Evolutionary conservation across 2,329 filamentous ascomycete genomes (phyloP), one percentile per base, ranked within the genome.

Genomic region (Zymoseptoria ardabiliae): DNA sequence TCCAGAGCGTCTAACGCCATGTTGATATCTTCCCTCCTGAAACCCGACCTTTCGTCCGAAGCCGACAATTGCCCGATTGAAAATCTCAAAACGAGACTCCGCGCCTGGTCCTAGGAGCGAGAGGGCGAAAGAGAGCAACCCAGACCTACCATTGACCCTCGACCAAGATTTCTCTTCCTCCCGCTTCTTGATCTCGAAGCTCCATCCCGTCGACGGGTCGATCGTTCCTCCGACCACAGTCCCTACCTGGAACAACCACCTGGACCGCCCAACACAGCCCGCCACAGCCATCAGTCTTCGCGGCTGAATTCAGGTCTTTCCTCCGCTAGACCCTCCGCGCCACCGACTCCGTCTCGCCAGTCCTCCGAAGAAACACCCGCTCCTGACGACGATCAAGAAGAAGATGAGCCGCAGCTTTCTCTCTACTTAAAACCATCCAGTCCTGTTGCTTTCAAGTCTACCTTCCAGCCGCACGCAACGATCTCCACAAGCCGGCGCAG

Each of bases 191-290:
- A 28, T 28, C 25, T 28, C 25, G 25, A 28, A 8, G 25, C 25
- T 28, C 25, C 25, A 8, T 28, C 25, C 25, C 25, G 25, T 28
- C 8, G 25, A 28, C 5, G 25, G 9, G 9, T 9, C 25, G 25
- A 28, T 28, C 25, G 28, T 30, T 56, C 54, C 20, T 58, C 50
- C 54, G 49, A 48, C 25, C 25, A 28, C 8, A 28, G 25, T 28
- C 25, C 25, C 53, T 28, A 28, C 10, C 19, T 54, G 10, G 66
- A 68, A 25, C 53, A 59, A 10, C 68, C 64, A 25, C 61, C 57
- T n/a, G 60, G 55, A 10, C 68, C 68, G 49, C 67, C 68, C 8
- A 70, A 70, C 51, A 68, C 68, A 20, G 63, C 50, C 22, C 57
- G 61, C 22, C 56, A 58, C 30, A 67, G 63, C 30, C 54, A 54